Percentiles rank a stretch among this genome's conserved stretches.
Conservation (phyloP, 345 rosid species). For the Eucalyptus urophylla region DNA sequence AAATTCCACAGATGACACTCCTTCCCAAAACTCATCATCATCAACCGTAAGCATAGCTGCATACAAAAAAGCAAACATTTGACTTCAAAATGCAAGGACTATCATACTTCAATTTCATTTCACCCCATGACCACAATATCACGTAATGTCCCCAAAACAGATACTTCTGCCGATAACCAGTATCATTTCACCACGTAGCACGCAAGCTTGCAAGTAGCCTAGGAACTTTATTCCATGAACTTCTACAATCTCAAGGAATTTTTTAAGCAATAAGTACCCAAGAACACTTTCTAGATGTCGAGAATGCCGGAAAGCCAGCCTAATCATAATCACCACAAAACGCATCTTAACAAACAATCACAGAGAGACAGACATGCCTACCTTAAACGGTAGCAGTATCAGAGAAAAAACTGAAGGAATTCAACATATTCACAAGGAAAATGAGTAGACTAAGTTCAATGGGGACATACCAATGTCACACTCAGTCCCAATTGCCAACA, state of each 20-base stretch:
- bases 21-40: constrained; percentile 91
- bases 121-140: background rate
- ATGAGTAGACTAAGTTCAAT: background rate
- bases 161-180: background rate
- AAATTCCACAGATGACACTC: constrained; percentile 77
- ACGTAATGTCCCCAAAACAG: background rate
- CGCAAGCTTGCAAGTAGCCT: background rate
- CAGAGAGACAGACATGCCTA: background rate
- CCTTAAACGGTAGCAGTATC: background rate
- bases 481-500: constrained; percentile 80
- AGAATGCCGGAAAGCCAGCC: background rate
- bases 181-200: background rate
- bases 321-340: background rate
- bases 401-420: background rate
- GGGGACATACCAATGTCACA: constrained; percentile 68
- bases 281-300: background rate
- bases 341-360: background rate
- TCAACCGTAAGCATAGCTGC: constrained; percentile 62
- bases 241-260: background rate
- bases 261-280: background rate
- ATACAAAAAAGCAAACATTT: background rate
- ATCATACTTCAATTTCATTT: background rate
- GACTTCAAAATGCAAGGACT: background rate
- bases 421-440: background rate
- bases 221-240: background rate